A percentile compares a stretch with the other conserved stretches of the same genome.
Evolutionary conservation across 768 basidiomycete species (phyloP).

Genomic region (Clitopilus passeckerianus): DNA sequence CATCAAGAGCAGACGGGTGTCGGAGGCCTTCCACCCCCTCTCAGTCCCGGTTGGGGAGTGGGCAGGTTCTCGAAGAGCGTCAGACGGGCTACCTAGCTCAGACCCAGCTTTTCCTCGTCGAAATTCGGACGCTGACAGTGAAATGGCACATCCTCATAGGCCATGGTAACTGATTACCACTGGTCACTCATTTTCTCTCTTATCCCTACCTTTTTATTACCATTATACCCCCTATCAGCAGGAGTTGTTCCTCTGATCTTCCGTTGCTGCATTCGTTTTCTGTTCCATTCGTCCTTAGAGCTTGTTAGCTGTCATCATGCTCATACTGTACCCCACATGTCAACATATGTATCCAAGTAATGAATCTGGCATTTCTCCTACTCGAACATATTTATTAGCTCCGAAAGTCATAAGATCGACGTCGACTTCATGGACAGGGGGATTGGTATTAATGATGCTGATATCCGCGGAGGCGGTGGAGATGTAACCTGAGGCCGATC

Average conservation of each 20-base stretch:
- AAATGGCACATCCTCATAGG: conserved; percentile 32
- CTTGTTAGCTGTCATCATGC: not conserved
- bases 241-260: not conserved
- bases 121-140: conserved; percentile 28
- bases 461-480: not conserved
- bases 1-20: not conserved
- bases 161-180: conserved; percentile 34
- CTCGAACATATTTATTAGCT: not conserved
- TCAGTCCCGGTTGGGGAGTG: conserved; percentile 7
- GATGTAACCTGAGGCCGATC: not conserved
- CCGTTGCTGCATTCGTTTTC: not conserved
- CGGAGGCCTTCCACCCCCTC: conserved; percentile 6
- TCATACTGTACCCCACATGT: not conserved
- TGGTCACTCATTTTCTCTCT: not conserved
- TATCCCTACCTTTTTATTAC: not conserved
- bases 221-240: not conserved
- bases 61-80: conserved; percentile 8
- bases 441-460: not conserved
- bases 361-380: not conserved
- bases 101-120: conserved; percentile 16
- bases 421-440: not conserved
- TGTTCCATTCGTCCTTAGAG: not conserved
- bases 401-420: not conserved
- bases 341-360: not conserved
- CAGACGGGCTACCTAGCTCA: conserved; percentile 9